Conservation (phyloP, 116 monocot species). For the Dioscorea cayenensis region DNA sequence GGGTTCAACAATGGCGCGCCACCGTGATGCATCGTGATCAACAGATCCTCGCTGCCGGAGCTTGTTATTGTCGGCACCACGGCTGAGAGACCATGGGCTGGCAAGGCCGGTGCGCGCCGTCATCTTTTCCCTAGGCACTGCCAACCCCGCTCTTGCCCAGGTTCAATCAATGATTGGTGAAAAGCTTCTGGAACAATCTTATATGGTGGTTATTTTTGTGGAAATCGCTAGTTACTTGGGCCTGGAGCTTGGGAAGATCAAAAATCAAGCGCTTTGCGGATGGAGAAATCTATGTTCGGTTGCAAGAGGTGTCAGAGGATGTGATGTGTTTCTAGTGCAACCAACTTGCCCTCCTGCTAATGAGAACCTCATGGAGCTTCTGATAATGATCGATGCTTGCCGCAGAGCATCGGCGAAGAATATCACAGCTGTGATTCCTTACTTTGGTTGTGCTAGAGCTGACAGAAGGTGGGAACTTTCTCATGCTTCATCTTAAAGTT, state of each 20-base stretch:
- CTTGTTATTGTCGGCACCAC: conserved; percentile 7
- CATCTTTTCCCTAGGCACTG: conserved; percentile 68
- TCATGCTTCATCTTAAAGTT: no score
- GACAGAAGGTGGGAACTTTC: conserved; percentile 64
- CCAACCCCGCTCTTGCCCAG: conserved; percentile 55
- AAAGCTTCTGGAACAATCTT: no score
- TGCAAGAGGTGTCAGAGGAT: conserved; percentile 97
- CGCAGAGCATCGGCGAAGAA: conserved; percentile 94
- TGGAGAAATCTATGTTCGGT: conserved; percentile 95
- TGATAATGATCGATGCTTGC: conserved; percentile 97
- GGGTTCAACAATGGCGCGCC: conserved; percentile 25
- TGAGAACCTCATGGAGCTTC: conserved; percentile 96
- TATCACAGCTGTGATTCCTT: conserved; percentile 95
- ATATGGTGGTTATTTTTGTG: conserved; percentile 5
- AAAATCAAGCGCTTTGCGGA: conserved; percentile 92
- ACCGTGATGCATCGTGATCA: conserved; percentile 2
- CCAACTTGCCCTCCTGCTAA: conserved; percentile 96
- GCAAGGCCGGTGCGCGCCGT: conserved; percentile 26
- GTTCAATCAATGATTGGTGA: conserved; percentile 6
- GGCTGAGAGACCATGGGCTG: background rate
- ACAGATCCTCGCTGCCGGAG: conserved; percentile 4
- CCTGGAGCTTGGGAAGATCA: conserved; percentile 80
- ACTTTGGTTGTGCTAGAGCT: conserved; percentile 98
- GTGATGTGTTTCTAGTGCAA: conserved; percentile 93
- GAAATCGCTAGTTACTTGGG: conserved; percentile 85